Evolutionary conservation across 345 rosid species (phyloP), one percentile per base, ranked within the genome.

Genomic region (Noccaea bulbosa): DNA sequence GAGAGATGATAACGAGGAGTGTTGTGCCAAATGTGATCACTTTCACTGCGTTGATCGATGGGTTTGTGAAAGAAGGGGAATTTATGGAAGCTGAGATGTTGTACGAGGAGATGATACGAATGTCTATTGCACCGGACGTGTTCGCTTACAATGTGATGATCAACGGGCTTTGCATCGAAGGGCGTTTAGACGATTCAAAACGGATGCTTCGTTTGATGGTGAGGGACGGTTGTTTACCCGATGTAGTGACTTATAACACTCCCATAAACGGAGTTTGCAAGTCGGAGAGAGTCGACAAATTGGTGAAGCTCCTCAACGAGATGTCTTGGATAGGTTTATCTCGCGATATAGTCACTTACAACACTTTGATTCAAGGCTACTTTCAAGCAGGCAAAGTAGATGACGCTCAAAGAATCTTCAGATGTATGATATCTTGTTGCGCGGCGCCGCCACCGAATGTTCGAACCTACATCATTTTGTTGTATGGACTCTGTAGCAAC

Each of bases 211-310:
- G 50, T 17, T 40, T 62, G 60, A 76, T 82, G 79, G 74, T 70
- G 1, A 3, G 27, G 12, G 63, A 59, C 2, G 62, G 63, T 1
- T 62, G 58, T 7, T 67, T 48, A 4, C 83, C 79, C 0, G 53
- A 71, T 57, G 2, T 62, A 6, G 58, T 62, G 38, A 79, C 83
- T 38, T 82, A 69, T 37, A 78, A 57, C 50, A 43, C 80, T 27
- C 56, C 83, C 46, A 37, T 85, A 14, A 60, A 70, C 22, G 79
- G 84, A 4, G 77, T 74, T 43, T 75, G 81, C 59, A 57, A 77
- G 74, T 61, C 53, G 12, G 52, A 62, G 69, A 59, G 67, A 30
- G 54, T 82, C 11, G 72, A 77, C 51, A 64, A 74, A 9, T 83
- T 71, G 37, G 60, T 8, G 45, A 74, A 60, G 17, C 67, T 77